Conservation (phyloP, 805 yeast genomes). For the Wickerhamomyces bovis region DNA sequence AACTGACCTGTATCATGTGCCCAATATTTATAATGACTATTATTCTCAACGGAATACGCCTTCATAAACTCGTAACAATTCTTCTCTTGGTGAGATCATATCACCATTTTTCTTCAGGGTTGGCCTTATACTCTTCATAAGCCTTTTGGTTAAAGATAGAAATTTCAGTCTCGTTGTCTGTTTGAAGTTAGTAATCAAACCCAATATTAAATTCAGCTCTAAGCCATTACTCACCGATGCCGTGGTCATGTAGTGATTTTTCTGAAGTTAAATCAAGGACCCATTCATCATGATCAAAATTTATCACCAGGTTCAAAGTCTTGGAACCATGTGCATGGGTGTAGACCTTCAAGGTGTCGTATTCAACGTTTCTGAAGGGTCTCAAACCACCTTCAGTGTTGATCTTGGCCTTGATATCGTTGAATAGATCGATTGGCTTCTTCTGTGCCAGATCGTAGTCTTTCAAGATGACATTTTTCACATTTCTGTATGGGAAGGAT, state of each 20-base stretch:
- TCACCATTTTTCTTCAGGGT: conserved; percentile 92
- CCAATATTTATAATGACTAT: neutral
- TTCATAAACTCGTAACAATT: neutral
- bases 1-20: too few species aligned
- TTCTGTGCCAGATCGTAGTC: conserved; percentile 65
- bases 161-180: conserved; percentile 85
- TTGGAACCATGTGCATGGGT: conserved; percentile 94
- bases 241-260: conserved; percentile 35
- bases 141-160: conserved; percentile 69
- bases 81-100: neutral
- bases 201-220: conserved; percentile 27
- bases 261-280: conserved; percentile 36
- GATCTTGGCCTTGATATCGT: conserved; percentile 39
- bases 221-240: conserved; percentile 20
- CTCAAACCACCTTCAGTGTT: conserved; percentile 61
- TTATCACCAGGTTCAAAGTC: conserved; percentile 86
- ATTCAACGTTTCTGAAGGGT: conserved; percentile 73
- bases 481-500: conserved; percentile 88
- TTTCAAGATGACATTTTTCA: conserved; percentile 64
- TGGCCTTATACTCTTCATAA: conserved; percentile 61
- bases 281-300: conserved; percentile 83
- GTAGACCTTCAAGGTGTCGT: conserved; percentile 77
- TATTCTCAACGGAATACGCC: neutral
- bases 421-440: conserved; percentile 60
- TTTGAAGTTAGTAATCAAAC: conserved; percentile 14